Evolutionary conservation across 495 filamentous ascomycete genomes (phyloP).

Genomic region (Hypoxylon rickii): DNA sequence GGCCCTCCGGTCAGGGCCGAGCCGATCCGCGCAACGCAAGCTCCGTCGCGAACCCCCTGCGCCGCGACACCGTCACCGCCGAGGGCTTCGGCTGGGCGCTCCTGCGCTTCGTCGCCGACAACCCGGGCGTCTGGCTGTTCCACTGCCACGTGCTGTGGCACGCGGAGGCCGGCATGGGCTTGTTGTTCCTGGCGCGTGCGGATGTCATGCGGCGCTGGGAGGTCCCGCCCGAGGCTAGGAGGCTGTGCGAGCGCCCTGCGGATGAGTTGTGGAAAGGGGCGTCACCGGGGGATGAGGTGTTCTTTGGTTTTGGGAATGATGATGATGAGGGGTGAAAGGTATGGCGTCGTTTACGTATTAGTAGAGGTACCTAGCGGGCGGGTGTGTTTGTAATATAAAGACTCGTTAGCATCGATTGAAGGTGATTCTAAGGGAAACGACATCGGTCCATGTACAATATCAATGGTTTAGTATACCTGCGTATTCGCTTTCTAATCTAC

Average conservation of each 20-base stretch:
- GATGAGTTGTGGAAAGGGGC: constrained; percentile 51
- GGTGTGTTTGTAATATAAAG: too few relatives aligned
- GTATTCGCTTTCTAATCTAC: too few relatives aligned
- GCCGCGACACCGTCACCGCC: constrained; percentile 47
- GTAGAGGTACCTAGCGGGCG: not conserved
- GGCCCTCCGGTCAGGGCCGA: constrained; percentile 32
- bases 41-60: constrained; percentile 32
- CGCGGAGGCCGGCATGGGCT: constrained; percentile 60
- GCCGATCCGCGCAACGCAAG: constrained; percentile 17
- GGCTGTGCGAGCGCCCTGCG: constrained; percentile 42
- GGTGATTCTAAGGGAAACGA: too few relatives aligned
- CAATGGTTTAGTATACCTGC: too few relatives aligned
- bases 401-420: too few relatives aligned
- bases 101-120: constrained; percentile 51
- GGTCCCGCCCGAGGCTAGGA: constrained; percentile 49
- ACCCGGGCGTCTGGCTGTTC: constrained; percentile 58
- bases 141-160: constrained; percentile 65
- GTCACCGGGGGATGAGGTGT: constrained; percentile 50
- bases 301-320: constrained; percentile 27
- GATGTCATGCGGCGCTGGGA: constrained; percentile 50
- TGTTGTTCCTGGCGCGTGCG: constrained; percentile 59
- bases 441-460: too few relatives aligned
- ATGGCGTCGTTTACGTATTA: not conserved
- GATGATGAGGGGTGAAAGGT: not conserved
- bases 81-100: constrained; percentile 49